Evolutionary conservation across 192 early-diverging fungal species (phyloP).

Genomic region (Gamsiella multidivaricata): DNA sequence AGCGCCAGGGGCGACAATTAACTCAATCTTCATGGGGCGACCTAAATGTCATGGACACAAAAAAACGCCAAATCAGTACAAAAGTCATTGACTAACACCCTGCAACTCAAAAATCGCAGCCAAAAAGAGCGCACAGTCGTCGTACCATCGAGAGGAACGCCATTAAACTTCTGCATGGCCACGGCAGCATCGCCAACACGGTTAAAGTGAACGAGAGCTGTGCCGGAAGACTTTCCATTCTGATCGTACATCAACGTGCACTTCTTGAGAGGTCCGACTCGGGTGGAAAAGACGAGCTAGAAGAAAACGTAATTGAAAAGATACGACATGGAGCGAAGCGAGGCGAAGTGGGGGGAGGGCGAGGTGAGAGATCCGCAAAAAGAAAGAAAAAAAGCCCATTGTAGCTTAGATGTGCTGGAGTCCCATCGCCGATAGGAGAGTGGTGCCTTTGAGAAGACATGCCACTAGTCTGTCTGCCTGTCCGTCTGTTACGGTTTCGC

Average conservation of each 20-base stretch:
- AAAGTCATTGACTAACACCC: neutral
- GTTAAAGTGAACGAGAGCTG: conserved; percentile 58
- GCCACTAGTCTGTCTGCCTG: no score
- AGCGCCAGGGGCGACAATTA: conserved; percentile 53
- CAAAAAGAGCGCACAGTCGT: neutral
- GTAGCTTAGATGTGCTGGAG: no score
- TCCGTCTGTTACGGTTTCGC: no score
- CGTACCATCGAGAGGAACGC: conserved; percentile 62
- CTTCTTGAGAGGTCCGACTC: conserved; percentile 62
- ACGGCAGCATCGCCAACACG: conserved; percentile 58
- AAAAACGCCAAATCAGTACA: neutral
- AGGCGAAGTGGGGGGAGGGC: no score
- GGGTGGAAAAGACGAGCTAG: conserved; percentile 54
- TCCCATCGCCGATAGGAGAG: no score
- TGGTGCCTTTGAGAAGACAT: no score
- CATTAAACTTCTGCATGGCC: conserved; percentile 60
- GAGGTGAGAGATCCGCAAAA: neutral
- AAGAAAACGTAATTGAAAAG: neutral
- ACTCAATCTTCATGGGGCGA: conserved; percentile 58
- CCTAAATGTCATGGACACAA: no score
- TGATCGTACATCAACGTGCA: conserved; percentile 63
- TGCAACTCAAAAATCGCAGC: neutral
- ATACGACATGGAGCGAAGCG: conserved; percentile 4
- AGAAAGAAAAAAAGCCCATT: no score
- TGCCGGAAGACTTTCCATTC: conserved; percentile 61